Evolutionary conservation across 176 grass and related monocot genomes (phyloP).

Genomic region (Tillandsia fasciculata): DNA sequence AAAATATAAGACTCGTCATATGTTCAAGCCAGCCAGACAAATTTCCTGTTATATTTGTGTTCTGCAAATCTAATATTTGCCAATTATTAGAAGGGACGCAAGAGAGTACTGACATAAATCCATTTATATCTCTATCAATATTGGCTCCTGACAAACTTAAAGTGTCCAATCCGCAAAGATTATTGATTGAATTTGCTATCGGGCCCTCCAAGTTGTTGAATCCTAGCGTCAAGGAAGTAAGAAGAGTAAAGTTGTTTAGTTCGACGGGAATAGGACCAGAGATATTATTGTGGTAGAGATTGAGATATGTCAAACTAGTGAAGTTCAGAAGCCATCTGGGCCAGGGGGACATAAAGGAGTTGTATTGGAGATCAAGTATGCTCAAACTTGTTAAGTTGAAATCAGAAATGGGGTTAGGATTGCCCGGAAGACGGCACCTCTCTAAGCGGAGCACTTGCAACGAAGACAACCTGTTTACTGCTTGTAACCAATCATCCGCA

Average conservation of each 20-base stretch:
- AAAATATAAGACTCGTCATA: constrained; percentile 13
- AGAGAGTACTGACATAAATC: not conserved
- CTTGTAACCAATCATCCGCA: not conserved
- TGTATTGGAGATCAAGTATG: accelerated
- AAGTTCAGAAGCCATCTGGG: constrained; percentile 5
- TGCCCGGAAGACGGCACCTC: not conserved
- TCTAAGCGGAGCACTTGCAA: not conserved
- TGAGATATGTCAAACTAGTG: not conserved
- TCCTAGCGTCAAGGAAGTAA: not conserved
- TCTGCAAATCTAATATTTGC: not conserved
- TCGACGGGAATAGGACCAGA: not conserved
- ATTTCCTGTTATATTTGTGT: not conserved
- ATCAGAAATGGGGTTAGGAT: not conserved
- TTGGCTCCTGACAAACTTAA: not conserved
- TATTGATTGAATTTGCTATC: not conserved
- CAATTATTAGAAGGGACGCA: not conserved
- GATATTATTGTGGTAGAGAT: not conserved
- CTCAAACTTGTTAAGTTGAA: constrained; percentile 18
- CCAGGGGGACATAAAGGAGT: not conserved
- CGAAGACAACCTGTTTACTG: constrained; percentile 15
- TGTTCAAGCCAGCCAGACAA: constrained; percentile 12
- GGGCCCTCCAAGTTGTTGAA: not conserved
- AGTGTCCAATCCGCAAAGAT: not conserved
- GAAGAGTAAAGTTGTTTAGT: not conserved
- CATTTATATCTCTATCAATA: not conserved